Evolutionary conservation across 2,329 filamentous ascomycete genomes (phyloP), one percentile per base, ranked within the genome.

Genomic region (Elsinoe arachidis): DNA sequence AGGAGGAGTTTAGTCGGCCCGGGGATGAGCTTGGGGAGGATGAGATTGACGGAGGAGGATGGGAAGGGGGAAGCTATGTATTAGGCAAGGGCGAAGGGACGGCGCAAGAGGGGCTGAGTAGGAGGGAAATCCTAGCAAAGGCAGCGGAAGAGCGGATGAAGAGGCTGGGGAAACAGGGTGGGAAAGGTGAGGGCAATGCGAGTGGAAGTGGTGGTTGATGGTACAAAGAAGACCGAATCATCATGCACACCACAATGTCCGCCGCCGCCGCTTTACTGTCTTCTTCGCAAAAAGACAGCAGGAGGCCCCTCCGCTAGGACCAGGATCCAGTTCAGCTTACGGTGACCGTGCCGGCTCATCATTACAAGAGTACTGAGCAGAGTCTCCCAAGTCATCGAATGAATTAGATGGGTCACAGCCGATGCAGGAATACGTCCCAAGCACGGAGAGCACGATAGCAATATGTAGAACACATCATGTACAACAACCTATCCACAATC

Each of bases 51-150:
- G 80, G 86, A 63, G 85, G 86, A 2, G 87, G 86, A 0, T 91
- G 87, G 87, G 85, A 80, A 0, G 88, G 88, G 4, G 88, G 89
- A 1, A 83, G 89, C 65, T 92, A 87, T 70, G 84, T 90, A 14
- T 77, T 74, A 39, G 72, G 71, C 34, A 53, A 33, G 10, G 65
- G 66, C 37, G 68, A 70, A 2, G 65, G 64, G 63, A 15, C 66
- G 63, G 52, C 3, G 46, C 19, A 44, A n/a, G 73, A 70, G 9
- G 73, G 76, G n/a, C 67, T 89, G 70, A 86, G 76, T 63, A 76
- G 88, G 61, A 80, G 90, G 58, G 88, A 95, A 65, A 80, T 90
- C 35, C 75, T 93, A 56, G 89, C 88, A 0, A 82, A 76, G 56
- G 88, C 87, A 4, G 86, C 86, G 0, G 87, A 90, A 71, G 84